phyloP scores from a whole-genome alignment of 306 rosid genomes.

The Cucumis hystrix region DNA sequence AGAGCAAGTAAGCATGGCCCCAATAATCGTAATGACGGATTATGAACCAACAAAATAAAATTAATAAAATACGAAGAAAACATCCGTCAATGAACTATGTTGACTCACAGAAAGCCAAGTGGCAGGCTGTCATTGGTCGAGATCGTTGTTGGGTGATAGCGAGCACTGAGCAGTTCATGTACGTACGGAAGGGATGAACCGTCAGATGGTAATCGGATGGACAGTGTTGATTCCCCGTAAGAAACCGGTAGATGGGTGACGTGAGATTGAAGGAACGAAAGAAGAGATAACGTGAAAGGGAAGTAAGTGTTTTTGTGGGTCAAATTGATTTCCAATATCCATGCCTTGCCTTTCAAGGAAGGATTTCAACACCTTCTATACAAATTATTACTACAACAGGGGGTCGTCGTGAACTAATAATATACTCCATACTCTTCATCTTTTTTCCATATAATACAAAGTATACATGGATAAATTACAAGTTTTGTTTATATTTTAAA shows the following conservation, averaged over 20 bases:
- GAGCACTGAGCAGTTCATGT: background rate
- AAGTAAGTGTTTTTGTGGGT: background rate
- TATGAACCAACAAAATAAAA: too few relatives aligned
- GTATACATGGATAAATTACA: too few relatives aligned
- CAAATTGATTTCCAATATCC: background rate
- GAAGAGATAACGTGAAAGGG: background rate
- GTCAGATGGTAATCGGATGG: background rate
- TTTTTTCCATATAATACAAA: too few relatives aligned
- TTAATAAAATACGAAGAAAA: too few relatives aligned
- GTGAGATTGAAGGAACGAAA: background rate
- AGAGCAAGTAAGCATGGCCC: too few relatives aligned
- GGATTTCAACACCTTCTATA: background rate
- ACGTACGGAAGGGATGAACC: background rate
- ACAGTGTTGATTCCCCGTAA: conserved; percentile 2
- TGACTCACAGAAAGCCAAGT: background rate
- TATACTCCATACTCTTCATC: too few relatives aligned
- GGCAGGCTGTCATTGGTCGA: background rate
- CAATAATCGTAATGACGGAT: too few relatives aligned
- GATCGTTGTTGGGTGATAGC: background rate
- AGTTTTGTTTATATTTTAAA: too few relatives aligned
- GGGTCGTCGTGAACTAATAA: too few relatives aligned
- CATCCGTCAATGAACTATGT: too few relatives aligned
- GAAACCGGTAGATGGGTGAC: background rate
- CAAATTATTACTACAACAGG: background rate
- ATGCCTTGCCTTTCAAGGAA: conserved; percentile 13